phyloP scores from a whole-genome alignment of 768 basidiomycete genomes.

The Daedaleopsis nitida region DNA sequence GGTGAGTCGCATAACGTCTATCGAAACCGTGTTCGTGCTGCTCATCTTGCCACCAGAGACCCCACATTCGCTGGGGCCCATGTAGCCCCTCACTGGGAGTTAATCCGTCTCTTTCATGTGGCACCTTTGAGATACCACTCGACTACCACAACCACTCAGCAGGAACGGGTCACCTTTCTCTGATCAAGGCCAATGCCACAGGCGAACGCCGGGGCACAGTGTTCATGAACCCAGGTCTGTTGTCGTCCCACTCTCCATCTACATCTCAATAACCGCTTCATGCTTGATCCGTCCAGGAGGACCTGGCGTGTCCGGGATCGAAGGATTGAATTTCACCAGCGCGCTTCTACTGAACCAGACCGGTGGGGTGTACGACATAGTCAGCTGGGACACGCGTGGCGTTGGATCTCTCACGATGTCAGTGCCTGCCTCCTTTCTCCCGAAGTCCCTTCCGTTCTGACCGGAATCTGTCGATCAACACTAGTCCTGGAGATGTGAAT shows the following conservation, averaged over 20 bases:
- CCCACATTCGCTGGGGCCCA: too few species aligned
- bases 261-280: too few species aligned
- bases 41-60: too few species aligned
- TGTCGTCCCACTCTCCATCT: too few species aligned
- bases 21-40: too few species aligned
- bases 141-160: not conserved
- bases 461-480: too few species aligned
- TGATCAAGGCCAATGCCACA: not conserved
- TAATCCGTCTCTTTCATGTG: not conserved
- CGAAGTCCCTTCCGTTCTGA: too few species aligned
- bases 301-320: not conserved
- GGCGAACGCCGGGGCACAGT: not conserved
- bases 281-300: not conserved
- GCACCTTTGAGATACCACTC: conserved; percentile 1
- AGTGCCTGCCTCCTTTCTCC: not conserved
- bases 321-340: too few species aligned
- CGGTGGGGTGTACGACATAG: conserved; percentile 6
- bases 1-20: too few species aligned
- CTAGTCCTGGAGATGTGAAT: conserved; percentile 7
- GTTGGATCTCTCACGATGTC: conserved; percentile 1
- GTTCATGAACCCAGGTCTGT: conserved; percentile 7
- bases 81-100: too few species aligned
- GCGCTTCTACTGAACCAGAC: not conserved
- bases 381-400: conserved; percentile 6
- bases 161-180: not conserved